Evolutionary conservation across 345 rosid genomes (phyloP).

Genomic region (Citrus maxima): DNA sequence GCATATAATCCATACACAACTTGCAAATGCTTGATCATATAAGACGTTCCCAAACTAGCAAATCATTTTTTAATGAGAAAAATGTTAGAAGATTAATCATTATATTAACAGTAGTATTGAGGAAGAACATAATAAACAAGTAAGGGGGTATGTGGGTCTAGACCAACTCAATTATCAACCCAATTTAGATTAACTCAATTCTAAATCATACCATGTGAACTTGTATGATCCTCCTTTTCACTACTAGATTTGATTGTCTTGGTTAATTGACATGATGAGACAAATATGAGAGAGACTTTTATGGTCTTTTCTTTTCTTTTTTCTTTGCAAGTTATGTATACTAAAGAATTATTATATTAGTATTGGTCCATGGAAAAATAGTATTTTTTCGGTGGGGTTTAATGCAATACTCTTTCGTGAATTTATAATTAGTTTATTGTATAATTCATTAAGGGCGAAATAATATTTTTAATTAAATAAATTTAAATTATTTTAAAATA

Average conservation of each 20-base stretch:
- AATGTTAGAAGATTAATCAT: neutral
- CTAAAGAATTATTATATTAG: too few species aligned
- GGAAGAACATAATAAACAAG: slow-evolving; percentile 6
- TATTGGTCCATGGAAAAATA: too few species aligned
- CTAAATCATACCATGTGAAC: neutral
- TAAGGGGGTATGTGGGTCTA: slow-evolving; percentile 1
- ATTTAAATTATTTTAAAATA: too few species aligned
- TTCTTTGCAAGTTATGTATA: neutral
- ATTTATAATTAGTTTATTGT: too few species aligned
- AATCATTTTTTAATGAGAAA: neutral
- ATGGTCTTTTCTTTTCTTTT: neutral
- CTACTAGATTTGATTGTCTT: neutral
- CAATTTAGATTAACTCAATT: neutral
- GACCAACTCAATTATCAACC: slow-evolving; percentile 4
- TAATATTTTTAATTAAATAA: too few species aligned
- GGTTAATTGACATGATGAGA: slow-evolving; percentile 4
- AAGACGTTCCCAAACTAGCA: neutral
- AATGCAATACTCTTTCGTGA: accelerated
- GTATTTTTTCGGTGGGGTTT: too few species aligned
- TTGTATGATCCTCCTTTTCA: neutral
- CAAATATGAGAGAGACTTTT: neutral
- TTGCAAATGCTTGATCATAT: neutral
- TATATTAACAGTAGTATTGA: neutral
- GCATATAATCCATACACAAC: neutral
- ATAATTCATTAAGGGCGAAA: too few species aligned